Evolutionary conservation across 2,329 filamentous ascomycete species (phyloP).

Genomic region (Akanthomyces lecanii): DNA sequence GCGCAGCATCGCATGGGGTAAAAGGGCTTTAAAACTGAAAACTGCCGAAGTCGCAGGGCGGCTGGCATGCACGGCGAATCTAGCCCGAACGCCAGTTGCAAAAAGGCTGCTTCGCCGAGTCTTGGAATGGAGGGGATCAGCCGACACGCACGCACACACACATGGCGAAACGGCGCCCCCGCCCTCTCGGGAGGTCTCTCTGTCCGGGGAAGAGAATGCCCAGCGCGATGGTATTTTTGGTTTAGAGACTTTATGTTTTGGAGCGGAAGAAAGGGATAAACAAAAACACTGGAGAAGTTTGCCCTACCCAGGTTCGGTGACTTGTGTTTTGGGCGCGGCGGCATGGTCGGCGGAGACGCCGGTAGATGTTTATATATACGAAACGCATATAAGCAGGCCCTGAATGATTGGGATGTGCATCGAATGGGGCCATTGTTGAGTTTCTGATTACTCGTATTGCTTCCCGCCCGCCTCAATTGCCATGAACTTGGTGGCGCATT

Average conservation of each 20-base stretch:
- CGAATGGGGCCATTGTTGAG: background rate
- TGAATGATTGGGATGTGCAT: background rate
- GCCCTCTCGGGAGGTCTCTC: background rate
- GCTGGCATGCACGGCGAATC: conserved; percentile 1
- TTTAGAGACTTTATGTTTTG: background rate
- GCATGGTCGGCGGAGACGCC: background rate
- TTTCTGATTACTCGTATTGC: background rate
- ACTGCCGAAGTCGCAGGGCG: conserved; percentile 10
- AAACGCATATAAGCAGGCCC: background rate
- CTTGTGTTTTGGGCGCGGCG: background rate
- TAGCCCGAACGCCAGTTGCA: background rate
- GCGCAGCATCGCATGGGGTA: background rate
- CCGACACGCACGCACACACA: background rate
- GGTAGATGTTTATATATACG: conserved; percentile 5
- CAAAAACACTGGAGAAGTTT: too few species aligned
- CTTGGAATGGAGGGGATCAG: conserved; percentile 6
- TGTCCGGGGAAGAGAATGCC: background rate
- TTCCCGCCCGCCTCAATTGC: background rate
- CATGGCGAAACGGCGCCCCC: background rate
- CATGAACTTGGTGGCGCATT: background rate
- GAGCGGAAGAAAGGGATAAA: background rate
- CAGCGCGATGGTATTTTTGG: background rate
- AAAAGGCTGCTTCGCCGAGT: background rate
- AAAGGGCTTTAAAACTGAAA: background rate
- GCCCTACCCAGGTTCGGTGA: background rate